Base-by-base conservation (phyloP, 1,284 basidiomycete species). In the Thelephora terrestris region DNA sequence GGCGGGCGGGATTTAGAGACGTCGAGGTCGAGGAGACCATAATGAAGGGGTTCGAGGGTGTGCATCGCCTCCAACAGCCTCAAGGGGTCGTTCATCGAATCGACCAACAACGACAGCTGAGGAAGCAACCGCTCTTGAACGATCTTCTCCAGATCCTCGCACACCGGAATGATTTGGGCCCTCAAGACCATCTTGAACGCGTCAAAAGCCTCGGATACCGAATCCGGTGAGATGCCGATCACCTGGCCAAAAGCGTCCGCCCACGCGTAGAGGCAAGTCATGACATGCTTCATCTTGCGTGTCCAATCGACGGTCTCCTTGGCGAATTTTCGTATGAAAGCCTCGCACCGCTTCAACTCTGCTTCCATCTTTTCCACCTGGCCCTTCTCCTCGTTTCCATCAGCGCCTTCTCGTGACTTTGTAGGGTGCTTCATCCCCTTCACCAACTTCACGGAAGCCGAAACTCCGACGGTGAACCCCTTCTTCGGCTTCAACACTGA, bases 61-160 rank as follows among this genome's bases (percentile, higher is more conserved):
- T 78, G 71, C 78, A 87, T 82, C 2, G 79, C 79, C 25, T 73
- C 70, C 2, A 89, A 66, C 4, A 90, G 71, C 47, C 81, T 77
- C 20, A 74, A 63, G 0, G 86, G 86, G 7, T 78, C 69, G 27
- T 70, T 71, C 55, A 77, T 74, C 48, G 77, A 76, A 51, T 71
- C 68, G 20, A 79, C 62, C 7, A 88, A 66, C 43, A 70, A 63
- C 6, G 70, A 68, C 23, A 89, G 69, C 43, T 78, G 70, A 3
- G 73, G 73, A 9, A 85, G 62, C 3, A 87, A 65, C 27, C 67
- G 63, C 36, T 74, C 70, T 43, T 71, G 70, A 42, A 88, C 65
- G 10, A 68, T 64, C 1, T 64, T 64, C 40, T 81, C 74, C 39
- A 85, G 64, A 18, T 70, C 69, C 20, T 69, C 64, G 44, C 73